Conservation (phyloP, 371 early-diverging fungal species). For the Entomophthora muscae region DNA sequence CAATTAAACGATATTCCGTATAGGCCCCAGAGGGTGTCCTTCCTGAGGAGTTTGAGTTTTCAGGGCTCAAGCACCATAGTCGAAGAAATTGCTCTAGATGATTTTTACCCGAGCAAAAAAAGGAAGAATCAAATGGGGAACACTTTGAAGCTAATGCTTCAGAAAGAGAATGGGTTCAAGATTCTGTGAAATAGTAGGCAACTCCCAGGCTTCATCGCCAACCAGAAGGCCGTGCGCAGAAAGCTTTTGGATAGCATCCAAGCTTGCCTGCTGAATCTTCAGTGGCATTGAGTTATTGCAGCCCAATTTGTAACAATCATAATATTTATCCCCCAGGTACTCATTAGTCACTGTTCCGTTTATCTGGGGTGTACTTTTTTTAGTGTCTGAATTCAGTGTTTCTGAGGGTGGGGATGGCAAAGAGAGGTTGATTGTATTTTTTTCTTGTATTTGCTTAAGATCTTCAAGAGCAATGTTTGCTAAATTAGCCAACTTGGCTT, state of each 20-base stretch:
- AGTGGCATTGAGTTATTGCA: conserved; percentile 10
- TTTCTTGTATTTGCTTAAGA: background rate
- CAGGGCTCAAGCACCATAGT: conserved; percentile 17
- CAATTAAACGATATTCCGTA: conserved; percentile 15
- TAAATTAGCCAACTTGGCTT: background rate
- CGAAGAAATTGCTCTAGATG: conserved; percentile 18
- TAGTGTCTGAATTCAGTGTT: background rate
- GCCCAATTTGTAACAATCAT: conserved; percentile 11
- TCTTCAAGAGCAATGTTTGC: conserved; percentile 2
- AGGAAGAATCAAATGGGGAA: conserved; percentile 1
- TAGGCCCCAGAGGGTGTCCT: conserved; percentile 15
- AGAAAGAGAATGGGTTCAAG: conserved; percentile 7
- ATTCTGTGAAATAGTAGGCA: background rate
- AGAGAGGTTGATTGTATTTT: background rate
- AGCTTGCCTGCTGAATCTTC: conserved; percentile 9
- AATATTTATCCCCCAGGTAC: conserved; percentile 8
- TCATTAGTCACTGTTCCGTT: background rate
- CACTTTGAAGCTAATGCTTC: background rate
- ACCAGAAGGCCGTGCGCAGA: conserved; percentile 12
- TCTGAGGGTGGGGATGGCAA: conserved; percentile 7
- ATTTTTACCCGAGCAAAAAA: conserved; percentile 15
- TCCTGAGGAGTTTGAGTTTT: conserved; percentile 15
- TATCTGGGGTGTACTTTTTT: background rate
- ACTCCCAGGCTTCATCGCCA: conserved; percentile 9
- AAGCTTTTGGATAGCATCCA: conserved; percentile 14